Base-by-base conservation (phyloP, 2,329 filamentous ascomycete genomes). In the Epichloe scottii region DNA sequence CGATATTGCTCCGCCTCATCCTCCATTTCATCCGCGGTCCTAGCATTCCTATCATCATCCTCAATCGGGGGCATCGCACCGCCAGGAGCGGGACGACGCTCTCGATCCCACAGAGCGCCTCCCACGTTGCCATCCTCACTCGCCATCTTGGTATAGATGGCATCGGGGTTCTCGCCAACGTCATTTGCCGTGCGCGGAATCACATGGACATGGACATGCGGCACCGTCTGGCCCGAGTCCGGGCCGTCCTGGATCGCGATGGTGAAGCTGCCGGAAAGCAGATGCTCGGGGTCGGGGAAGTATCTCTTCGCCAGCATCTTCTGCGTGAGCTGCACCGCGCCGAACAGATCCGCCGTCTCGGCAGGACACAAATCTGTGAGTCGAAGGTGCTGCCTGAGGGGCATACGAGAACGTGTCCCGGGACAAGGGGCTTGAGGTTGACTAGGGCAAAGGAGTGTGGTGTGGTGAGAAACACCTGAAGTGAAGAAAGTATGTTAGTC, bases 171-270 rank as follows among this genome's bases (percentile, higher is more conserved):
- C 3, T 52, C 52, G 34, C 56, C 71, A 63, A 65, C 75, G 63
- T 81, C 75, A 39, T 82, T 26, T 3, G 46, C 77, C 52, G 70
- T 72, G 53, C 90, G 73, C 19, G 90, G 90, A 50, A 96, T 91
- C 46, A 96, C 79, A 70, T 98, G 93, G 26, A 89, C 86, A 69
- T 98, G 93, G 14, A 96, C 82, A 69, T 98, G 93, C 8, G 88
- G 76, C 43, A 98, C 91, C 52, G 89, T 95, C 76, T 98, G 93
- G 0, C 93, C 93, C 1, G 93, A 89, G 53, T 89, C 88, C 34
- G 75, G 72, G 19, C 93, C 93, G 66, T 98, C 93, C 66, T 98
- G 93, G n/a, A 98, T 78, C 0, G 91, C 90, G 47, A 98, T 83
- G 63, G 95, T 97, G 70, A 97, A 85, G 53, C 87, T 86, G 10